phyloP scores from a whole-genome alignment of 352 stramenopile genomes.

The Phytophthora macrochlamydospora region DNA sequence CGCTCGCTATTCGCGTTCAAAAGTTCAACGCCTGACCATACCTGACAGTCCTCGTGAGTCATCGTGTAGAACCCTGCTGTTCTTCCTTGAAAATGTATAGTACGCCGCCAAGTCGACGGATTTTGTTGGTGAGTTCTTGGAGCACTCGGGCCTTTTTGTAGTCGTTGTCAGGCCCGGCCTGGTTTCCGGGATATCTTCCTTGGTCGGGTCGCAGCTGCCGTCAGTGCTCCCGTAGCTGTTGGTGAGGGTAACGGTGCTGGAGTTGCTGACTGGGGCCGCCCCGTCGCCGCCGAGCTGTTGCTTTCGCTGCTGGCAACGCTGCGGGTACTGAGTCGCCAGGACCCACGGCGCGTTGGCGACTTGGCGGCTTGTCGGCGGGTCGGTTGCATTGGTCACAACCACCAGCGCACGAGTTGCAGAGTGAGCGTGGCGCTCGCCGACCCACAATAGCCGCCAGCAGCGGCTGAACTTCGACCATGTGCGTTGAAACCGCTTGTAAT shows the following conservation, averaged over 20 bases:
- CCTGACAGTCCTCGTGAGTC: constrained; percentile 39
- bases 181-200: constrained; percentile 10
- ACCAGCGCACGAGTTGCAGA: constrained; percentile 2
- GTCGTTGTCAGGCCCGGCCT: constrained; percentile 7
- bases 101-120: constrained; percentile 63
- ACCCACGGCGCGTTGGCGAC: constrained; percentile 8
- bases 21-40: not conserved
- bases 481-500: not conserved
- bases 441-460: not conserved
- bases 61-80: constrained; percentile 50
- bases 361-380: constrained; percentile 12
- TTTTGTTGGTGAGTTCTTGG: constrained; percentile 23
- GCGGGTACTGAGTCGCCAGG: constrained; percentile 18
- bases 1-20: not conserved
- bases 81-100: constrained; percentile 64
- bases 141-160: constrained; percentile 8
- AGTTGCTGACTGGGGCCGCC: constrained; percentile 32
- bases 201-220: constrained; percentile 13
- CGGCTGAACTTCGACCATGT: not conserved
- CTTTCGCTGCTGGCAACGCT: constrained; percentile 30
- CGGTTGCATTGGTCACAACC: constrained; percentile 15
- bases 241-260: constrained; percentile 24
- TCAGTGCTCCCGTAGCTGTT: constrained; percentile 12
- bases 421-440: not conserved
- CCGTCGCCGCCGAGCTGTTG: constrained; percentile 17